Evolutionary conservation across 2,329 filamentous ascomycete species (phyloP).

Genomic region (Bimuria novae-zelandiae): DNA sequence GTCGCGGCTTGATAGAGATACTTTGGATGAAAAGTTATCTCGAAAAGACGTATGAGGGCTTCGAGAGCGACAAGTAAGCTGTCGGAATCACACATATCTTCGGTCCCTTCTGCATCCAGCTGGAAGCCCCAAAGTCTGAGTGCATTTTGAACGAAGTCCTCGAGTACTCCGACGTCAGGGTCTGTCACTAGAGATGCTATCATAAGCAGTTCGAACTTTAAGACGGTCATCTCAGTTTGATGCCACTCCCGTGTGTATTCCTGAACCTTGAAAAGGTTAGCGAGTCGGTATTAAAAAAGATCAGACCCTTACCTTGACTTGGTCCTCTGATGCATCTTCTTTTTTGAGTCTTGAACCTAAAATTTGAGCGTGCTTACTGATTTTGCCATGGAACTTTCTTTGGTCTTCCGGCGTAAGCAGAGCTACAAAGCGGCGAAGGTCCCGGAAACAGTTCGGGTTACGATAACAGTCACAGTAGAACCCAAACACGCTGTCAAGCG

Average conservation of each 20-base stretch:
- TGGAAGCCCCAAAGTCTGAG: slow-evolving; percentile 21
- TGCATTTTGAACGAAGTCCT: slow-evolving; percentile 24
- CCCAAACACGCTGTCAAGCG: not conserved
- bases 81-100: not conserved
- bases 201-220: slow-evolving; percentile 35
- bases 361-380: slow-evolving; percentile 13
- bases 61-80: not conserved
- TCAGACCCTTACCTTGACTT: not conserved
- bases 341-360: not conserved
- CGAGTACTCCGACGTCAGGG: slow-evolving; percentile 10
- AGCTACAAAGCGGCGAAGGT: slow-evolving; percentile 32
- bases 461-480: slow-evolving; percentile 24
- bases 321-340: slow-evolving; percentile 3
- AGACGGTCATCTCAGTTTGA: slow-evolving; percentile 25
- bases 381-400: slow-evolving; percentile 19
- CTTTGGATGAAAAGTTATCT: slow-evolving; percentile 15
- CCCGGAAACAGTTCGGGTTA: slow-evolving; percentile 32
- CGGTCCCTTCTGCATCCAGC: slow-evolving; percentile 9
- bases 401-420: slow-evolving; percentile 17
- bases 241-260: slow-evolving; percentile 17
- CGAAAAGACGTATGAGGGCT: not conserved
- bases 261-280: slow-evolving; percentile 8
- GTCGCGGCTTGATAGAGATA: slow-evolving; percentile 36
- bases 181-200: slow-evolving; percentile 21
- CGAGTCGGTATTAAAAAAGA: no score